Evolutionary conservation across 1,284 basidiomycete genomes (phyloP).

Genomic region (Phaffia rhodozyma): DNA sequence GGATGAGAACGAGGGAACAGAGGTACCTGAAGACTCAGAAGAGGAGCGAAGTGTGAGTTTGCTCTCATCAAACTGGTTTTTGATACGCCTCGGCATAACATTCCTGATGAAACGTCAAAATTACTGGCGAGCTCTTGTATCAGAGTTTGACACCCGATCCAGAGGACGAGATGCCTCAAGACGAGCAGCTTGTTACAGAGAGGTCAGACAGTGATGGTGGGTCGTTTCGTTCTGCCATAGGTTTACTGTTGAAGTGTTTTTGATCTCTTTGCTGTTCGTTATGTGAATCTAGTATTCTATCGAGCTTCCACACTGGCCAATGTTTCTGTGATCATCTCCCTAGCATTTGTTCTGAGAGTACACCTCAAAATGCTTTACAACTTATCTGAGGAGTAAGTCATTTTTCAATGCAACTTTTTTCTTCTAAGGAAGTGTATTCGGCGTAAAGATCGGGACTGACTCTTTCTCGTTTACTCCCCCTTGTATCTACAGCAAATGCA

Average conservation of each 20-base stretch:
- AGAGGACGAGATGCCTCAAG: conserved; percentile 39
- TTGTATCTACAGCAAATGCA: conserved; percentile 57
- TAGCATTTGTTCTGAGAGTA: conserved; percentile 71
- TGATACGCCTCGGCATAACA: too few relatives aligned
- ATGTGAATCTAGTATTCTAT: conserved; percentile 21
- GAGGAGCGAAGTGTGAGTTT: too few relatives aligned
- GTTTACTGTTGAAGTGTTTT: conserved; percentile 4
- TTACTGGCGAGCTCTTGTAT: neutral
- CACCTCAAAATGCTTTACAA: conserved; percentile 69
- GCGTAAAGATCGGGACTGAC: neutral
- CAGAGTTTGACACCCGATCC: neutral
- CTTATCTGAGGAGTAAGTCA: conserved; percentile 68
- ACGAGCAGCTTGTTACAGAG: conserved; percentile 2
- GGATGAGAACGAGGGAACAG: conserved; percentile 17
- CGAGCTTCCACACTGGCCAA: conserved; percentile 28
- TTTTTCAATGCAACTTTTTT: conserved; percentile 15
- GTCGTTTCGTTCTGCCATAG: neutral
- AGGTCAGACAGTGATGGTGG: conserved; percentile 2
- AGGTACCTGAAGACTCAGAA: too few relatives aligned
- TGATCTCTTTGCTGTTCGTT: conserved; percentile 12
- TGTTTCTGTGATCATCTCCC: conserved; percentile 56
- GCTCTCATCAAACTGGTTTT: too few relatives aligned
- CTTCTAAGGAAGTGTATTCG: conserved; percentile 4
- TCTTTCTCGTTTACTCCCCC: neutral
- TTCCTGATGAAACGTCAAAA: neutral